Evolutionary conservation across 169 alveolate species (phyloP).

Genomic region (Plasmodium fragile): DNA sequence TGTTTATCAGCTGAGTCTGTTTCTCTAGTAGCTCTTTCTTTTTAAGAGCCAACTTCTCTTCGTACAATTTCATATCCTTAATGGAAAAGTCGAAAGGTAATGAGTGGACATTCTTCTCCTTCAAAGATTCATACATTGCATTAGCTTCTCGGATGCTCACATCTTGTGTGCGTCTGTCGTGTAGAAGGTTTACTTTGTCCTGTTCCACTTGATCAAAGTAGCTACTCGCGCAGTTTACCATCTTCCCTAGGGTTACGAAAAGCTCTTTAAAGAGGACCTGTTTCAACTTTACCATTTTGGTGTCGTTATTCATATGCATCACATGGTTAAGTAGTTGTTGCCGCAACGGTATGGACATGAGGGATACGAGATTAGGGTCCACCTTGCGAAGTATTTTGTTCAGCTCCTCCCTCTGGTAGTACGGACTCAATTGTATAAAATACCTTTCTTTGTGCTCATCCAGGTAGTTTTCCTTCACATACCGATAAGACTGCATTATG

Average conservation of each 20-base stretch:
- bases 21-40: conserved; percentile 42
- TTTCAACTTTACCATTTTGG: conserved; percentile 17
- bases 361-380: conserved; percentile 21
- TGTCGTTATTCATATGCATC: conserved; percentile 15
- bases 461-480: conserved; percentile 30
- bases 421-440: conserved; percentile 39
- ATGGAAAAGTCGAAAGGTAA: conserved; percentile 63
- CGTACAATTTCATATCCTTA: conserved; percentile 63
- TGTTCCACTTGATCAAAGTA: background rate
- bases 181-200: background rate
- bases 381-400: conserved; percentile 19
- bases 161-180: background rate
- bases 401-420: conserved; percentile 31
- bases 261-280: conserved; percentile 29
- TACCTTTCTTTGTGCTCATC: background rate
- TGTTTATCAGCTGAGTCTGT: conserved; percentile 25
- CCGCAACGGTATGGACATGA: conserved; percentile 62
- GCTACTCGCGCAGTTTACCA: conserved; percentile 13
- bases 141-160: conserved; percentile 20
- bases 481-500: conserved; percentile 30
- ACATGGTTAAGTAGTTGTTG: conserved; percentile 44
- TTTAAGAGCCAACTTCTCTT: conserved; percentile 17
- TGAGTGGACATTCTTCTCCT: conserved; percentile 39
- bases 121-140: conserved; percentile 45
- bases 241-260: background rate